Percentiles rank a stretch among this genome's conserved stretches.
Conservation (phyloP, 2,329 filamentous ascomycete genomes). For the Verticillium zaregamsianum region DNA sequence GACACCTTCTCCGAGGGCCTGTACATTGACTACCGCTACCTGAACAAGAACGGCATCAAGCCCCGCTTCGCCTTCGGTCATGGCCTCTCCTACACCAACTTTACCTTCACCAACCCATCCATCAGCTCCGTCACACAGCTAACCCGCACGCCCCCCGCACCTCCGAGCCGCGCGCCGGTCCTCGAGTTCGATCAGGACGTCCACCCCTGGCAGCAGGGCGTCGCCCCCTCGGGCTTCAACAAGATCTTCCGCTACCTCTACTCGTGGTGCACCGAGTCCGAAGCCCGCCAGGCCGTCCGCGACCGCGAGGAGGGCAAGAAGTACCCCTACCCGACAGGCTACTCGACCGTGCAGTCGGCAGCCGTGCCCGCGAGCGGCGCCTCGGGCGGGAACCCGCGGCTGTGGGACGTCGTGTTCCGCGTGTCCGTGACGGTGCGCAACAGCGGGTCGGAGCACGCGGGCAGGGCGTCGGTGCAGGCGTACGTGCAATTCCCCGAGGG, state of each 20-base stretch:
- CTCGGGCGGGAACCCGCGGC: conserved; percentile 63
- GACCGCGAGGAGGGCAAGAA: conserved; percentile 22
- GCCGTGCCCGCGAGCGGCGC: conserved; percentile 61
- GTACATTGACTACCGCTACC: conserved; percentile 86
- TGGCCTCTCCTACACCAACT: conserved; percentile 77
- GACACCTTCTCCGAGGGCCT: conserved; percentile 80
- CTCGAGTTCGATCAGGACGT: conserved; percentile 45
- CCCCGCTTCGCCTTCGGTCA: conserved; percentile 86
- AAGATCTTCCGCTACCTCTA: conserved; percentile 65
- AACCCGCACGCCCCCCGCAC: conserved; percentile 25
- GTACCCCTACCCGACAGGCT: conserved; percentile 64
- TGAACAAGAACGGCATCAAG: conserved; percentile 69
- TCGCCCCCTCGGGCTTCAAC: conserved; percentile 56
- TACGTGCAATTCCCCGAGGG: conserved; percentile 39
- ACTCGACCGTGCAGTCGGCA: conserved; percentile 44
- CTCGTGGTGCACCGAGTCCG: conserved; percentile 52
- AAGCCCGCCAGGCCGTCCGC: conserved; percentile 35
- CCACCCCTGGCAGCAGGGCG: conserved; percentile 48
- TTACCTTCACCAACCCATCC: conserved; percentile 52
- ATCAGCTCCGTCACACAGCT: conserved; percentile 44
- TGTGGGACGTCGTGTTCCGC: conserved; percentile 48
- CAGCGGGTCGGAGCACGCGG: conserved; percentile 35
- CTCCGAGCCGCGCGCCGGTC: conserved; percentile 30
- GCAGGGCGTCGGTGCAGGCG: conserved; percentile 42
- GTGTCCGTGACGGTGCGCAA: conserved; percentile 47